Evolutionary conservation across 495 filamentous ascomycete species (phyloP).

Genomic region (Neurospora sp.): DNA sequence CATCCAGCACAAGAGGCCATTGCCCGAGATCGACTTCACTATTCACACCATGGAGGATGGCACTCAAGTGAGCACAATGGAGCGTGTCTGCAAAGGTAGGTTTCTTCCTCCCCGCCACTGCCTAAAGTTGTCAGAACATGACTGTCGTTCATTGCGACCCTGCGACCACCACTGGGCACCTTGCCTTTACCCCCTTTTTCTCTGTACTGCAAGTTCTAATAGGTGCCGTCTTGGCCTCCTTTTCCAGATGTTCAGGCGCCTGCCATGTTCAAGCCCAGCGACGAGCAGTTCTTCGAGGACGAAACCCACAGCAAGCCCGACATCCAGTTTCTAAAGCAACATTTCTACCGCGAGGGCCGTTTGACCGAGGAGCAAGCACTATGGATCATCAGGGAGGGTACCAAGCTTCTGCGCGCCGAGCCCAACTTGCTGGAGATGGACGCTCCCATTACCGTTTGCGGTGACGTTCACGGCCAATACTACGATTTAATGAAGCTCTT

Average conservation of each 20-base stretch:
- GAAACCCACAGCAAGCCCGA: constrained; percentile 82
- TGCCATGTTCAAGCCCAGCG: constrained; percentile 77
- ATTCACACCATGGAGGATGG: constrained; percentile 98
- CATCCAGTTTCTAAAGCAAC: constrained; percentile 89
- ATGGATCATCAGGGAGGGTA: constrained; percentile 82
- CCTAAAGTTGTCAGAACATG: constrained; percentile 3
- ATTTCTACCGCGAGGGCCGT: constrained; percentile 95
- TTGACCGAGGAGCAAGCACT: constrained; percentile 94
- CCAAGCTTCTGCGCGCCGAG: constrained; percentile 72
- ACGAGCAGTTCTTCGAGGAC: constrained; percentile 65
- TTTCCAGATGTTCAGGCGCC: constrained; percentile 86
- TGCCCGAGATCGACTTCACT: constrained; percentile 96
- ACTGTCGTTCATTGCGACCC: constrained; percentile 6
- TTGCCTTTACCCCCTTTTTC: neutral
- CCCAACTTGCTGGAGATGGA: constrained; percentile 99
- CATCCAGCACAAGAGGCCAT: constrained; percentile 81
- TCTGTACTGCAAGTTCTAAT: constrained; percentile 1
- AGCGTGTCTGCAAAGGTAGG: constrained; percentile 95
- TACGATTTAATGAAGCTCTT: constrained; percentile 99
- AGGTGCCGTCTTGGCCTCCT: neutral
- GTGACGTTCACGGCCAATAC: constrained; percentile 97
- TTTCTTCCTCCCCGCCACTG: neutral
- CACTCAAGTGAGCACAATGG: constrained; percentile 83
- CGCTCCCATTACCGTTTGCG: constrained; percentile 98
- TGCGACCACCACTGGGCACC: neutral